Evolutionary conservation across 2,329 filamentous ascomycete species (phyloP).

Genomic region (Ascochyta koolunga): DNA sequence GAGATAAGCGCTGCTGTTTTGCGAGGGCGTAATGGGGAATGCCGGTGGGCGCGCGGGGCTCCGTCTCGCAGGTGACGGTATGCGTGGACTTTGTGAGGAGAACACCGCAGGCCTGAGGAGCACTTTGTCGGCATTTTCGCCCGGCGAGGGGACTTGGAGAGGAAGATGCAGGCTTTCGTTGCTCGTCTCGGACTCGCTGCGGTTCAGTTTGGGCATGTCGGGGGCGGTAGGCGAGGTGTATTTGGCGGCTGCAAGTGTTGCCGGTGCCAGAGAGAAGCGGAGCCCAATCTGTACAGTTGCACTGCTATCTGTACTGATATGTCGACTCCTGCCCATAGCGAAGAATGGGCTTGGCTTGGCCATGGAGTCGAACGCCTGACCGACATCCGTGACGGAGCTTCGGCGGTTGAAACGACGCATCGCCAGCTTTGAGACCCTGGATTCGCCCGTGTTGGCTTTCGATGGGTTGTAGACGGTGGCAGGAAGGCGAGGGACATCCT

Average conservation of each 20-base stretch:
- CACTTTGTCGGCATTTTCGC: constrained; percentile 18
- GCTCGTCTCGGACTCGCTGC: constrained; percentile 35
- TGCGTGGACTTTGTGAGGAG: constrained; percentile 25
- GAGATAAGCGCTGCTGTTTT: constrained; percentile 41
- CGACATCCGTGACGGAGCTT: constrained; percentile 47
- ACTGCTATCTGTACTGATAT: constrained; percentile 63
- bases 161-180: constrained; percentile 37
- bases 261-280: constrained; percentile 62
- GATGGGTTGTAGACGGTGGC: constrained; percentile 46
- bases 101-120: constrained; percentile 28
- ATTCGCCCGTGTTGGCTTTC: constrained; percentile 23
- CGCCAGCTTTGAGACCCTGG: constrained; percentile 38
- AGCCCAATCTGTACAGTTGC: constrained; percentile 76
- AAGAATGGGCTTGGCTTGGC: constrained; percentile 49
- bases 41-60: constrained; percentile 34
- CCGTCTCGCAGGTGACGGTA: constrained; percentile 24
- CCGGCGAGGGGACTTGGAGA: constrained; percentile 36
- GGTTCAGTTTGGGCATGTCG: constrained; percentile 25
- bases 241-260: constrained; percentile 44
- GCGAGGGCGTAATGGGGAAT: constrained; percentile 34
- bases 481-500: constrained; percentile 48
- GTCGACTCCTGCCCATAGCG: constrained; percentile 22
- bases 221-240: constrained; percentile 23
- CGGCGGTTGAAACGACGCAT: constrained; percentile 40
- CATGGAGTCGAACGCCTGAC: constrained; percentile 46